Evolutionary conservation across 148 eudicot genomes (phyloP), one percentile per base, ranked within the genome.

Genomic region (Rhododendron ferrugineum): DNA sequence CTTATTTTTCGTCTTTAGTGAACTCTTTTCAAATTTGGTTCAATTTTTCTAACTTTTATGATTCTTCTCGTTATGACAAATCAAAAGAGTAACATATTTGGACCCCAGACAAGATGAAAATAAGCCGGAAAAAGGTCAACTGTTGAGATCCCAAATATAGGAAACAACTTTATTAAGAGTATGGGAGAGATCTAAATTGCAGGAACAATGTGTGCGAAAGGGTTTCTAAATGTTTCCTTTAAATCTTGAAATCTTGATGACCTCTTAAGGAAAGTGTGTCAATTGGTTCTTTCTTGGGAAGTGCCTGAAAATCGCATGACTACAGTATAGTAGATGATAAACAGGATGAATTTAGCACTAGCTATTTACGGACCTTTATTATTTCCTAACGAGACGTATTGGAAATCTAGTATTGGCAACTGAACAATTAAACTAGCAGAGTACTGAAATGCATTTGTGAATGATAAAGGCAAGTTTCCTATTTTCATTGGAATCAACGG

Each of bases 211-310:
- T 9, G n/a, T 36, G 23, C 5, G 3, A 42, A 22, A 46, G 32
- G 0, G 18, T 40, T 15, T 46, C 23, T 44, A 46, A 44, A 1
- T 78, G 56, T 78, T 78, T 78, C 34, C 16, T 22, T 23, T 78
- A 5, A 78, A 78, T 78, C 54, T 78, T 46, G 56, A 78, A 78
- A 22, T 44, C 56, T 78, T 78, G 81, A 78, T 78, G 32, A 37
- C 79, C 4, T 18, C 11, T 40, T 7, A 75, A 16, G 79, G 20
- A 75, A 75, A 14, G 40, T 54, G 9, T 34, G 26, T 75, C 26
- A 75, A 20, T 14, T 5, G 49, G 79, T 15, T 75, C 10, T 18
- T 75, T 6, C 46, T 75, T 37, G 42, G 78, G 22, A 75, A 37
- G 47, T 75, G 47, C 78, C 78, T 75, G 78, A 75, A 75, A 75